Base-by-base conservation (phyloP, 306 rosid species). In the Prunus mira region DNA sequence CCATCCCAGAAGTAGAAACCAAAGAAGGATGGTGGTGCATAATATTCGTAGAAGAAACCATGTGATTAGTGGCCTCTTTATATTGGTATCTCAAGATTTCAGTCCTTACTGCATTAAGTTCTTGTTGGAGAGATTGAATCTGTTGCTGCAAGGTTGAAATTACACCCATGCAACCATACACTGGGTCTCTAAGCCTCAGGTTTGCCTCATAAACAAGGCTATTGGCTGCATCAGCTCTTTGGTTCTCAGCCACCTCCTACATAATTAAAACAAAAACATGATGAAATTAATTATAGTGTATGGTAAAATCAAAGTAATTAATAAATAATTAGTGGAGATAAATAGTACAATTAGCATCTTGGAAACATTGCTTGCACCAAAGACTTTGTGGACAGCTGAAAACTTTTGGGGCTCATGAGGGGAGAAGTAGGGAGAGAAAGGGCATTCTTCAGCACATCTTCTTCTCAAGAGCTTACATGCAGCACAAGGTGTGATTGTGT, bases 321-420 rank as follows among this genome's bases (percentile, higher is more conserved):
- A 13, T 12, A 61, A 60, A 0, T 9, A 60, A 51, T 8, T 2
- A 17, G 10, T 46, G 19, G 9, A 24, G 5, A 25, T 56, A 56
- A 52, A 22, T n/a, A 8, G 66, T 78, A 92, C 97, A 93, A 91
- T 69, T 47, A 94, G 88, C 88, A 94, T 62, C 86, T 94, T 94
- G 71, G 98, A 94, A 78, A 94, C 98, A 79, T 94, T 94, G 91
- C 98, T 91, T 45, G 98, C 98, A 61, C 98, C 98, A 67, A 94
- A 94, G 24, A 94, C 93, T 76, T 87, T 91, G 81, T 94, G 98
- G 41, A 94, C 98, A 0, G 96, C 92, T 43, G 96, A 89, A 63
- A 94, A 94, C 63, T 94, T 94, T 4, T 85, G 97, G 43, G 97
- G 98, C 28, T 94, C 98, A 24, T 87, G 97, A 0, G 97, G 98